Percentiles rank a stretch among this genome's conserved stretches.
Evolutionary conservation across 1,284 basidiomycete genomes (phyloP).

Genomic region (Apiotrichum gracile): DNA sequence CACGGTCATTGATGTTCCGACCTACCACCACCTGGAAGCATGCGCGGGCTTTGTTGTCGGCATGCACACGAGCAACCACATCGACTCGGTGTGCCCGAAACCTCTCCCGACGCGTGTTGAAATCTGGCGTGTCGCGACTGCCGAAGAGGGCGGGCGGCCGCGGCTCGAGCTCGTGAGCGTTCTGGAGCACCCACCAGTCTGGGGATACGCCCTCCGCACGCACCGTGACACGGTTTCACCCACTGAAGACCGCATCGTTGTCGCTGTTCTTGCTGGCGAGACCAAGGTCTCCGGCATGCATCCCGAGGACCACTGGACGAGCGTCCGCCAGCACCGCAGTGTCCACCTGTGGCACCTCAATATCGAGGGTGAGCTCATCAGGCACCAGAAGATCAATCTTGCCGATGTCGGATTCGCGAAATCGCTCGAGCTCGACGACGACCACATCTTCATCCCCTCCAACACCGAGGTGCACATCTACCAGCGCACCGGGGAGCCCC

Average conservation of each 20-base stretch:
- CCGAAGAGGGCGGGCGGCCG: background rate
- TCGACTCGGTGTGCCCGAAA: background rate
- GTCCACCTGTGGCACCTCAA: slow-evolving; percentile 3
- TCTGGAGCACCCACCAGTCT: background rate
- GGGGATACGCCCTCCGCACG: background rate
- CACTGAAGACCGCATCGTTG: background rate
- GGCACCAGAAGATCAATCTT: background rate
- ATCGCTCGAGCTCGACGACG: slow-evolving; percentile 41
- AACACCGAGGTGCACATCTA: slow-evolving; percentile 18
- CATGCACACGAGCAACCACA: background rate
- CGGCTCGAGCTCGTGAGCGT: background rate
- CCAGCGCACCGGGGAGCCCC: slow-evolving; percentile 17
- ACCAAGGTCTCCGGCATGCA: too few species aligned
- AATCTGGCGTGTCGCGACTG: background rate
- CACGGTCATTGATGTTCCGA: background rate
- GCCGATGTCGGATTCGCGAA: background rate
- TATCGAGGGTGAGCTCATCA: background rate
- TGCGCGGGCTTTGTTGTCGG: background rate
- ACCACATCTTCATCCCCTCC: slow-evolving; percentile 32
- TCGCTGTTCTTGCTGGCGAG: background rate
- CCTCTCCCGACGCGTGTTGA: background rate
- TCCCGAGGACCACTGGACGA: background rate
- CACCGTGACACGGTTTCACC: background rate
- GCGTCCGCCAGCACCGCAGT: background rate
- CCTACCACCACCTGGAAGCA: background rate